Percentiles rank a stretch among this genome's conserved stretches.
Conservation (phyloP, 805 yeast species). For the Candida insectorum region DNA sequence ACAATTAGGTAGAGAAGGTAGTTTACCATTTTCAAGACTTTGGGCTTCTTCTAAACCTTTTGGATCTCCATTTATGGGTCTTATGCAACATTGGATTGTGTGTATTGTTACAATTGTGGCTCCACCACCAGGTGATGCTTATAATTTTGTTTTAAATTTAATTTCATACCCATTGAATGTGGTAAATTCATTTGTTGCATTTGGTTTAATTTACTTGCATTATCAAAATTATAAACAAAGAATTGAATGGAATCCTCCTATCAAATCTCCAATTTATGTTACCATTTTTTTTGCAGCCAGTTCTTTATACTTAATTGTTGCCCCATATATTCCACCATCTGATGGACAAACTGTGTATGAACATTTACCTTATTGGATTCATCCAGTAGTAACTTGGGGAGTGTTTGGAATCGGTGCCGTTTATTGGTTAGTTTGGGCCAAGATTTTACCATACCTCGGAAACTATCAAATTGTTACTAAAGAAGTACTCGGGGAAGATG, state of each 20-base stretch:
- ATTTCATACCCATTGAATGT: constrained; percentile 80
- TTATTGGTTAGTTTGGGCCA: constrained; percentile 67
- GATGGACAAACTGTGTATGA: constrained; percentile 65
- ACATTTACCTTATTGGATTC: constrained; percentile 71
- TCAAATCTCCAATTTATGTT: constrained; percentile 63
- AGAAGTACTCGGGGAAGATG: constrained; percentile 61
- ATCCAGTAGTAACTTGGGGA: constrained; percentile 81
- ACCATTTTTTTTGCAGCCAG: constrained; percentile 61
- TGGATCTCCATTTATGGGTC: constrained; percentile 68
- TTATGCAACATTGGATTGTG: constrained; percentile 73
- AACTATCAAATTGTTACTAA: constrained; percentile 49
- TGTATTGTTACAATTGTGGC: constrained; percentile 73
- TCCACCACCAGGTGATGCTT: constrained; percentile 86
- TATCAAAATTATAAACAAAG: constrained; percentile 48
- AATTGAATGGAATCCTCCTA: constrained; percentile 66
- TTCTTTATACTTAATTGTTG: constrained; percentile 64
- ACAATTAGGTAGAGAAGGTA: constrained; percentile 79
- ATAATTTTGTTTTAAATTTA: constrained; percentile 74
- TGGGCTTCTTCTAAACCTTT: constrained; percentile 73
- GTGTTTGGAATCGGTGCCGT: constrained; percentile 60
- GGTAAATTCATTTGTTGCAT: constrained; percentile 61
- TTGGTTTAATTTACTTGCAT: constrained; percentile 60
- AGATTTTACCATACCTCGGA: constrained; percentile 51
- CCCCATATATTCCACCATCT: constrained; percentile 77
- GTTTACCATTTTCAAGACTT: constrained; percentile 67